Evolutionary conservation across 1,139 yeast species (phyloP).

Genomic region (Chernovozyma aurita): DNA sequence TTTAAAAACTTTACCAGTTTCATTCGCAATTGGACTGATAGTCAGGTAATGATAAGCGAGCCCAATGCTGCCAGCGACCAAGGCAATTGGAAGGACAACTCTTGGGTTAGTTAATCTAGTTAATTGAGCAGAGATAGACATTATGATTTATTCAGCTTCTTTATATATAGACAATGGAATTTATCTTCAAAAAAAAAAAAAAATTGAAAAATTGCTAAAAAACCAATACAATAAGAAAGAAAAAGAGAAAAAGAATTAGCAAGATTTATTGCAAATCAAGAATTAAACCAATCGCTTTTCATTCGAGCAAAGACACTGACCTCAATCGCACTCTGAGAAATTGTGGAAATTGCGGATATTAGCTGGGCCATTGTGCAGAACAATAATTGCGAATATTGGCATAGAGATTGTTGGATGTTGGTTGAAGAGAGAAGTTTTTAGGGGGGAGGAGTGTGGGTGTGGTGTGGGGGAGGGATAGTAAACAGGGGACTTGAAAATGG

Average conservation of each 20-base stretch:
- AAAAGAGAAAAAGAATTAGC: not conserved
- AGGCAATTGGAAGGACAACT: constrained; percentile 34
- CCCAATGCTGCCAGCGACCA: constrained; percentile 50
- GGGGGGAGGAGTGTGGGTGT: too few species aligned
- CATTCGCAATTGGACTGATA: constrained; percentile 33
- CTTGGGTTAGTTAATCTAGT: constrained; percentile 21
- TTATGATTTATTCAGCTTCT: too few species aligned
- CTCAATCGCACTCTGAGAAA: not conserved
- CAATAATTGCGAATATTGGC: not conserved
- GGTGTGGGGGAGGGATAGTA: too few species aligned
- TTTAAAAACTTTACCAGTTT: constrained; percentile 51
- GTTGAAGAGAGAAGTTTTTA: too few species aligned
- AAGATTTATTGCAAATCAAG: not conserved
- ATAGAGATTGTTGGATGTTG: too few species aligned
- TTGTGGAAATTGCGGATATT: not conserved
- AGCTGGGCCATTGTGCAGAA: not conserved
- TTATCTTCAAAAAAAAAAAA: too few species aligned
- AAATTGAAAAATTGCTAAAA: too few species aligned
- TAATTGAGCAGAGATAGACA: not conserved
- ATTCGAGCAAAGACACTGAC: not conserved
- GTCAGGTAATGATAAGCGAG: constrained; percentile 43
- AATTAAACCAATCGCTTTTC: not conserved
- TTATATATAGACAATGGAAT: too few species aligned
- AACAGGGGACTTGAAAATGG: too few species aligned
- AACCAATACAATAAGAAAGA: too few species aligned